These are phyloP conservation scores for Cyamopsis tetragonoloba DNA, from an alignment of 306 rosid genomes.

Conservation along the genomic window DNA sequence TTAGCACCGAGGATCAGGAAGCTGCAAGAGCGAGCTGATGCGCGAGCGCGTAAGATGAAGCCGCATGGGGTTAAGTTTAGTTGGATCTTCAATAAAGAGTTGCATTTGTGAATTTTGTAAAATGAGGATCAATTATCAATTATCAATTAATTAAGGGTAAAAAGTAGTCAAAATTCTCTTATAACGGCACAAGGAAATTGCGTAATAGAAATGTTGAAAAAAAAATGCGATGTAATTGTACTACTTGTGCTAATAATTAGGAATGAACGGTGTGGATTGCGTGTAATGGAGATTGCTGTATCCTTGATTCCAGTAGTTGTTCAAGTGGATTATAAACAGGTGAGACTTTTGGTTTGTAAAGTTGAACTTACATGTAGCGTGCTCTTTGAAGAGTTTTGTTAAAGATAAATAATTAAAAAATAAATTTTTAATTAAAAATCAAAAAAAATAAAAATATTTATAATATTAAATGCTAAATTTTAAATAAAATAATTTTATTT, in stretches of 20 bases:
- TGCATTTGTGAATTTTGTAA: background rate
- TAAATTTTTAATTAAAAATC: no score
- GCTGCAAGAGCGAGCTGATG: slow-evolving; percentile 51
- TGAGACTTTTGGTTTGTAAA: background rate
- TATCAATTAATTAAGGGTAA: no score
- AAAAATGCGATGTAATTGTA: background rate
- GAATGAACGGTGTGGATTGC: background rate
- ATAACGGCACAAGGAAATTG: background rate
- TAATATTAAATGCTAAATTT: no score
- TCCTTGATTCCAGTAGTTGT: background rate
- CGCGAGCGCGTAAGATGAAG: slow-evolving; percentile 38
- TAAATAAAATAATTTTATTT: no score
- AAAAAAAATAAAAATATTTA: no score
- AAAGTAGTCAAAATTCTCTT: background rate
- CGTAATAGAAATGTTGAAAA: background rate
- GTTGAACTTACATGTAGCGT: no score
- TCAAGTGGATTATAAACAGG: background rate
- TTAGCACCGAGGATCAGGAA: slow-evolving; percentile 47
- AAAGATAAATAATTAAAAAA: no score
- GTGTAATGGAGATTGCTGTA: background rate
- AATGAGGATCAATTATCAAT: background rate
- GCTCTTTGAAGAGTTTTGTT: no score
- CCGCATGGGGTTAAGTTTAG: slow-evolving; percentile 41
- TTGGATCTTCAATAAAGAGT: slow-evolving; percentile 45
- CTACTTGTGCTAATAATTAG: background rate